Evolutionary conservation across 1,284 basidiomycete species (phyloP), one percentile per base, ranked within the genome.

Genomic region (Pholiota adiposa): DNA sequence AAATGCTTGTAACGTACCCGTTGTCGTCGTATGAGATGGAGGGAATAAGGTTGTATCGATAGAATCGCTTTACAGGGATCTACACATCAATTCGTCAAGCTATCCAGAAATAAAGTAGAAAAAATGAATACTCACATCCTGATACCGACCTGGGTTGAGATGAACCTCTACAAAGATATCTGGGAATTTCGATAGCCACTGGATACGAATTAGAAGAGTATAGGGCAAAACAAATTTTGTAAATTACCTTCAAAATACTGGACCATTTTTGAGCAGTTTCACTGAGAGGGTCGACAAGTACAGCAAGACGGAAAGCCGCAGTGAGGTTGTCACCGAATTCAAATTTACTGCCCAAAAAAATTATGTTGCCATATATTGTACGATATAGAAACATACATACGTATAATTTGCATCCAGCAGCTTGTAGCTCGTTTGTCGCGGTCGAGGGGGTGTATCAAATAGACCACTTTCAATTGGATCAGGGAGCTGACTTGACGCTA

Each of bases 1-100:
- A 36, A 12, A 46, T 34, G n/a, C 7, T 23, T 19, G 63, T 70
- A 25, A 73, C 81, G 59, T 72, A 93, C 92, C 92, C 94, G 49
- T 85, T 73, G 14, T 84, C 76, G 64, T 93, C 87, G 69, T 96
- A 98, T 0, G 72, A 60, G 4, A 92, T 76, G 4, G 75, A 72
- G 11, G 86, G 78, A 1, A 82, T 75, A 1, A 96, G 76, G 51
- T 87, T 88, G 69, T 89, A 94, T 3, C 93, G 89, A 72, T 97
- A 98, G 78, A 98, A 99, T n/a, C 91, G 84, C 74, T 97, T 97
- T 43, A 98, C 76, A 1, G 96, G 95, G 46, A 98, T 78, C 93
- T 95, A 60, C 8, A 33, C 0, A 2, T 5, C 2, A 33, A 51
- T 1, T 51, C 6, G 29, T 19, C 16, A 21, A 36, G 11, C 7